Conservation (phyloP, 306 rosid genomes). For the Lathyrus sativus region DNA sequence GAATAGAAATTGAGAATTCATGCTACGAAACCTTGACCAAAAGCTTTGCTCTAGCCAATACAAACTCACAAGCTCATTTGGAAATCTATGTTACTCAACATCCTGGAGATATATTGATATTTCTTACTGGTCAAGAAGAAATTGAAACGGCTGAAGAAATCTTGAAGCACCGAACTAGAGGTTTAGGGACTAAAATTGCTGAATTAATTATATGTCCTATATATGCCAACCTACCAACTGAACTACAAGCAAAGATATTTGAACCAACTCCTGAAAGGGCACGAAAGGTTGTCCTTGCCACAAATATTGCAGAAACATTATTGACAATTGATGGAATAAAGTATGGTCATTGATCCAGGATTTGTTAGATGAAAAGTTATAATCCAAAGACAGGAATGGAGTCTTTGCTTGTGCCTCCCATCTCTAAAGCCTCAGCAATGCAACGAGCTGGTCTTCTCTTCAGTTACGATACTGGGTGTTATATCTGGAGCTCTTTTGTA, state of each 20-base stretch:
- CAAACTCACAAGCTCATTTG: too few species aligned
- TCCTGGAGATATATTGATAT: constrained; percentile 87
- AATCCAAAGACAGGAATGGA: constrained; percentile 97
- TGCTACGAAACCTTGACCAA: too few species aligned
- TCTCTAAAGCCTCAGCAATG: constrained; percentile 94
- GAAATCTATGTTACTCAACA: constrained; percentile 90
- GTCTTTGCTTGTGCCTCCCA: constrained; percentile 77
- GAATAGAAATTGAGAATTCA: too few species aligned
- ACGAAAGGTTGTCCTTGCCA: constrained; percentile 91
- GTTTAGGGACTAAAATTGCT: constrained; percentile 90
- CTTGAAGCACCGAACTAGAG: constrained; percentile 80
- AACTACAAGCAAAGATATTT: constrained; percentile 90
- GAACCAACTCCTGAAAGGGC: constrained; percentile 99
- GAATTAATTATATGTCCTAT: constrained; percentile 94
- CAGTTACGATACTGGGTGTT: too few species aligned
- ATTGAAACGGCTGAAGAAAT: constrained; percentile 98
- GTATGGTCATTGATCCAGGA: constrained; percentile 96
- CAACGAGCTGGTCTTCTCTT: constrained; percentile 97
- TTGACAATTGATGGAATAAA: constrained; percentile 96
- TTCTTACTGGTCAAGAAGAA: constrained; percentile 96
- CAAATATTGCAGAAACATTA: constrained; percentile 96
- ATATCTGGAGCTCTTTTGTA: too few species aligned
- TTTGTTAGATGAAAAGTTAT: constrained; percentile 61
- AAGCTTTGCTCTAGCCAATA: too few species aligned
- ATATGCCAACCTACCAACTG: constrained; percentile 94